These are phyloP conservation scores for Neonectria hederae DNA, from an alignment of 2,329 filamentous ascomycete genomes.

Conservation along the genomic window DNA sequence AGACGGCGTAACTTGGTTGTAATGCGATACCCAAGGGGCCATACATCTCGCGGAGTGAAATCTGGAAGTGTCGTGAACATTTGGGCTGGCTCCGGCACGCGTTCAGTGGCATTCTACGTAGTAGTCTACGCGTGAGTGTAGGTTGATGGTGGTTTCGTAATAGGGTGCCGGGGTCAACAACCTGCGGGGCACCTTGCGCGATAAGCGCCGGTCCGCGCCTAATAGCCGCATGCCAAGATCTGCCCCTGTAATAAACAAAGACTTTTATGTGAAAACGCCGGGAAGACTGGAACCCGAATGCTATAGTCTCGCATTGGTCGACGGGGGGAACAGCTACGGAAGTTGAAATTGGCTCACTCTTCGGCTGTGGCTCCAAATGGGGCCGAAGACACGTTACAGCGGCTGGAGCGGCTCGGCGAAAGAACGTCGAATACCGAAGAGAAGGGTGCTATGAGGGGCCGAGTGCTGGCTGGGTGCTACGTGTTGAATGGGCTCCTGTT, in stretches of 20 bases:
- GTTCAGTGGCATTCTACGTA: conserved; percentile 24
- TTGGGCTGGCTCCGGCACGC: conserved; percentile 30
- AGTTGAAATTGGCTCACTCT: not conserved
- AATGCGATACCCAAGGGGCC: conserved; percentile 36
- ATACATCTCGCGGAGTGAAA: conserved; percentile 75
- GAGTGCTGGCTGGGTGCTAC: conserved; percentile 9
- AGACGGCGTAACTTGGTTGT: conserved; percentile 5
- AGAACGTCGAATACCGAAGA: conserved; percentile 22
- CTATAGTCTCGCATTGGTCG: conserved; percentile 5
- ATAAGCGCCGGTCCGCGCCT: conserved; percentile 36
- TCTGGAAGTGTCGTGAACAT: conserved; percentile 74
- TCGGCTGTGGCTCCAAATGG: conserved; percentile 6
- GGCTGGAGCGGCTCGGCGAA: conserved; percentile 30
- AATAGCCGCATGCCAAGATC: conserved; percentile 36
- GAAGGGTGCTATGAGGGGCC: conserved; percentile 16
- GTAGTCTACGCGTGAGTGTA: conserved; percentile 13
- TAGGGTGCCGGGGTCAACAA: conserved; percentile 24
- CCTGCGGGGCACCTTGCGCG: conserved; percentile 34
- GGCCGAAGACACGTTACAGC: conserved; percentile 20
- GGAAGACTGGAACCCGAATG: conserved; percentile 8
- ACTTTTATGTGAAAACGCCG: not conserved
- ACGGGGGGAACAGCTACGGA: conserved; percentile 6
- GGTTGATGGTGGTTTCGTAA: conserved; percentile 16
- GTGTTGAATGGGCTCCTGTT: conserved; percentile 29
- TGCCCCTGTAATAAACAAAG: not conserved